Conservation (phyloP, 805 yeast genomes). For the Kluyveromyces aestuarii region DNA sequence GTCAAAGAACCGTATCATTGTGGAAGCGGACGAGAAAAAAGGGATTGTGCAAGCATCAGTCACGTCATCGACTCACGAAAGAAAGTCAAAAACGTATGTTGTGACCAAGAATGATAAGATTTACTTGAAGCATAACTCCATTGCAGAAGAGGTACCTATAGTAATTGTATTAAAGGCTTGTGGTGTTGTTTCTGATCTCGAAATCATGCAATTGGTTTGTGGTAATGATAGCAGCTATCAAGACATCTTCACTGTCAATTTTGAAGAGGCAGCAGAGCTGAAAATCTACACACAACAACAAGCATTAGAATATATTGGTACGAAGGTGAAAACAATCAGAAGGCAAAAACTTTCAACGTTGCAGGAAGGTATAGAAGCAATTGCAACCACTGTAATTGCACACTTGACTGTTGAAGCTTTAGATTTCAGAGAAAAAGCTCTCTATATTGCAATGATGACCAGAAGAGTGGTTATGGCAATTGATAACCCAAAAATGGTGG, state of each 20-base stretch:
- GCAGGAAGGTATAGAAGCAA: constrained; percentile 95
- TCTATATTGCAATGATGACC: constrained; percentile 93
- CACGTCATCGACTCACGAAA: constrained; percentile 95
- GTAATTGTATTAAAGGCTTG: constrained; percentile 91
- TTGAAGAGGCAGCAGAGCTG: constrained; percentile 84
- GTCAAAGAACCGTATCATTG: constrained; percentile 93
- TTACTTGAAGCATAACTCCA: constrained; percentile 89
- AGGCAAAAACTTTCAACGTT: constrained; percentile 72
- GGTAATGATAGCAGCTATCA: constrained; percentile 85
- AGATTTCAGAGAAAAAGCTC: constrained; percentile 88
- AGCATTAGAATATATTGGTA: constrained; percentile 85
- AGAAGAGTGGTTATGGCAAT: constrained; percentile 93
- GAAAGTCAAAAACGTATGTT: constrained; percentile 95
- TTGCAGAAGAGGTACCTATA: constrained; percentile 91
- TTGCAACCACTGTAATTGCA: constrained; percentile 93
- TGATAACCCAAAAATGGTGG: constrained; percentile 91
- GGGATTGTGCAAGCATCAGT: constrained; percentile 94
- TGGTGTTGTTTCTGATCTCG: constrained; percentile 85
- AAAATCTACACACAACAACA: constrained; percentile 88
- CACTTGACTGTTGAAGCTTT: constrained; percentile 79
- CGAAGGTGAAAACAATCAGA: constrained; percentile 86
- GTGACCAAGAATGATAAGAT: constrained; percentile 85
- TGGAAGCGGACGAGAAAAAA: constrained; percentile 94
- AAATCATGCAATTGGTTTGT: constrained; percentile 88
- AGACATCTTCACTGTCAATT: constrained; percentile 84